Evolutionary conservation across 2,329 filamentous ascomycete species (phyloP).

Genomic region (Phyllosticta ampelicida): DNA sequence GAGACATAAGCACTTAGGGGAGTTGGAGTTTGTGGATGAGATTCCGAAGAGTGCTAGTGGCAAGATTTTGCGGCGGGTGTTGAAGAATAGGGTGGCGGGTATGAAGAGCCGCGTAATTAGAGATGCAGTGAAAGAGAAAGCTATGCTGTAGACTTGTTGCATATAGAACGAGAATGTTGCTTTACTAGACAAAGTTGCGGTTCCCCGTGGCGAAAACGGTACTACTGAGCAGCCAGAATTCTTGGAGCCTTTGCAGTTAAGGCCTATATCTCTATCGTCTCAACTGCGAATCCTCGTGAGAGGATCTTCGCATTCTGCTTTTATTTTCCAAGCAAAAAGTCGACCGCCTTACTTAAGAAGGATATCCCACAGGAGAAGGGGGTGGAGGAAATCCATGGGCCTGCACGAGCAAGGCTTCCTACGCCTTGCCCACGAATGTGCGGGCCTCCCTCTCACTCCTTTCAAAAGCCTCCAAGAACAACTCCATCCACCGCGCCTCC

Average conservation of each 20-base stretch:
- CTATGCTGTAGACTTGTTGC: conserved; percentile 27
- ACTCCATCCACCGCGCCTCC: conserved; percentile 33
- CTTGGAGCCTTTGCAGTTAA: background rate
- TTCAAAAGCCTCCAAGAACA: conserved; percentile 8
- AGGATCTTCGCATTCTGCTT: background rate
- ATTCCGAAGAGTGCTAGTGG: conserved; percentile 39
- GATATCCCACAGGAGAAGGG: too few species aligned
- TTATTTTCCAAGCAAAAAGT: background rate
- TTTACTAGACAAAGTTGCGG: too few species aligned
- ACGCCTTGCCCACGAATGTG: background rate
- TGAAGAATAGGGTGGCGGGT: conserved; percentile 33
- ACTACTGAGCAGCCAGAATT: too few species aligned
- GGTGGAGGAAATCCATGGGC: too few species aligned
- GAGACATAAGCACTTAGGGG: conserved; percentile 36
- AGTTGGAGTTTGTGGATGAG: conserved; percentile 36
- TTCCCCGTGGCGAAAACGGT: too few species aligned
- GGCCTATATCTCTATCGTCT: background rate
- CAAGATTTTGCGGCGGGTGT: conserved; percentile 37
- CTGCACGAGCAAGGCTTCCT: background rate
- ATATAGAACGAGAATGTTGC: background rate
- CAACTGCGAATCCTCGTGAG: background rate
- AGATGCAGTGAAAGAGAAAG: conserved; percentile 17
- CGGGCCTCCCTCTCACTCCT: conserved; percentile 2
- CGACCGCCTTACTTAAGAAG: background rate
- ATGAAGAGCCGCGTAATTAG: conserved; percentile 20